Conservation (phyloP, 306 rosid genomes). For the Pyrus pyrifolia region DNA sequence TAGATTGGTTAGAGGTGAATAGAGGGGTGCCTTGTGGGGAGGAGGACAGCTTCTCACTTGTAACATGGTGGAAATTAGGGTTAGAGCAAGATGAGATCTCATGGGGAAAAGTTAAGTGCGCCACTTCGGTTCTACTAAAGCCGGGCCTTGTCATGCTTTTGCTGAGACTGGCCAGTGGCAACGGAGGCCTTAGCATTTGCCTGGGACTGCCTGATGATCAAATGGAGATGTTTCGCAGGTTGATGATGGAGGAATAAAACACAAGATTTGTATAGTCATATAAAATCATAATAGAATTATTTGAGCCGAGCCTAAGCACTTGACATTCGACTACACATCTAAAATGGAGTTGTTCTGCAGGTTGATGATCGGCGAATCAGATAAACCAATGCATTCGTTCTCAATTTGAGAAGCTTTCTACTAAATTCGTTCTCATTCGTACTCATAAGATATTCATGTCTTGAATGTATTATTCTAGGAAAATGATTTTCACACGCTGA, state of each 20-base stretch:
- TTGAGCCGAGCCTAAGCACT: too few relatives aligned
- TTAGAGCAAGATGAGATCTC: slow-evolving; percentile 21
- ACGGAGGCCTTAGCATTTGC: neutral
- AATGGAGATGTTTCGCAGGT: neutral
- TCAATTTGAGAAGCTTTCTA: too few relatives aligned
- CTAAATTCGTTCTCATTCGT: too few relatives aligned
- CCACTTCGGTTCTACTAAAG: neutral
- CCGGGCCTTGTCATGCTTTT: neutral
- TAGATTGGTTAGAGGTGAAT: slow-evolving; percentile 54
- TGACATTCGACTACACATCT: too few relatives aligned
- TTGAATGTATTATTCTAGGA: too few relatives aligned
- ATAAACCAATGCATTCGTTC: too few relatives aligned
- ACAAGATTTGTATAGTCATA: too few relatives aligned
- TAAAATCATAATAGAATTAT: too few relatives aligned
- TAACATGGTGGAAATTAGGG: slow-evolving; percentile 51
- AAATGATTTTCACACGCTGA: too few relatives aligned
- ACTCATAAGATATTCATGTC: too few relatives aligned
- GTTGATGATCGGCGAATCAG: too few relatives aligned
- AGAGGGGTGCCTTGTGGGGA: slow-evolving; percentile 48
- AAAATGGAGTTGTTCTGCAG: too few relatives aligned
- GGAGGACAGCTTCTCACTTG: slow-evolving; percentile 49
- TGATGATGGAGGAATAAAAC: neutral
- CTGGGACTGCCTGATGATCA: neutral
- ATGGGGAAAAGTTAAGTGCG: neutral
- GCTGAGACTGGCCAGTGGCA: neutral